Conservation (phyloP, 2,329 filamentous ascomycete species). For the Pezicula carpinea region DNA sequence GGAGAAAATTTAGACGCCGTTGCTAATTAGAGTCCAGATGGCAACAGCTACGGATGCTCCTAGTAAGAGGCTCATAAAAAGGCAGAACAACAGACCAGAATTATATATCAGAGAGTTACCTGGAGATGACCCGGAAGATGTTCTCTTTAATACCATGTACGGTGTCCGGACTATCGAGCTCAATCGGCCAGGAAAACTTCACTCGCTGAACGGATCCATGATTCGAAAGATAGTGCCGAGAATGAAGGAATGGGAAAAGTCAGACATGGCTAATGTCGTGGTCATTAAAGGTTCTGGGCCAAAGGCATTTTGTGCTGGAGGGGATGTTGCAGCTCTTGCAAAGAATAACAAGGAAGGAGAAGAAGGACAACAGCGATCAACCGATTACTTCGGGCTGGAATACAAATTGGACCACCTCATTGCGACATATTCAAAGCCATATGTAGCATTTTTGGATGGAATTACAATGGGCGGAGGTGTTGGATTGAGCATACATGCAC, state of each 20-base stretch:
- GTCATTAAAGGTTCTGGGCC: conserved; percentile 86
- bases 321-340: conserved; percentile 80
- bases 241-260: conserved; percentile 90
- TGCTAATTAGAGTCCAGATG: conserved; percentile 33
- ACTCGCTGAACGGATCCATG: conserved; percentile 93
- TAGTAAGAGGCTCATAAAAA: not conserved
- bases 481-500: conserved; percentile 88
- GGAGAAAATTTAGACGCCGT: conserved; percentile 12
- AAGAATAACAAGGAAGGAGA: conserved; percentile 62
- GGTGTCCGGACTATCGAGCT: conserved; percentile 90
- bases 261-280: conserved; percentile 86
- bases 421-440: conserved; percentile 88
- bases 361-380: conserved; percentile 69
- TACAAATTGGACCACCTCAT: conserved; percentile 96
- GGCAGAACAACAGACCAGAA: conserved; percentile 18
- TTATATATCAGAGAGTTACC: conserved; percentile 17
- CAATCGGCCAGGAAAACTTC: conserved; percentile 87
- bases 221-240: conserved; percentile 88
- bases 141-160: conserved; percentile 84
- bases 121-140: conserved; percentile 81
- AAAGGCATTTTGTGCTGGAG: conserved; percentile 86
- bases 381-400: conserved; percentile 88
- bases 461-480: conserved; percentile 98
- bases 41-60: conserved; percentile 16
- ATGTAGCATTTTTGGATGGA: conserved; percentile 93